A percentile compares a stretch with the other conserved stretches of the same genome.
Conservation (phyloP, 2,329 filamentous ascomycete species). For the Ceratocystis huliohia region DNA sequence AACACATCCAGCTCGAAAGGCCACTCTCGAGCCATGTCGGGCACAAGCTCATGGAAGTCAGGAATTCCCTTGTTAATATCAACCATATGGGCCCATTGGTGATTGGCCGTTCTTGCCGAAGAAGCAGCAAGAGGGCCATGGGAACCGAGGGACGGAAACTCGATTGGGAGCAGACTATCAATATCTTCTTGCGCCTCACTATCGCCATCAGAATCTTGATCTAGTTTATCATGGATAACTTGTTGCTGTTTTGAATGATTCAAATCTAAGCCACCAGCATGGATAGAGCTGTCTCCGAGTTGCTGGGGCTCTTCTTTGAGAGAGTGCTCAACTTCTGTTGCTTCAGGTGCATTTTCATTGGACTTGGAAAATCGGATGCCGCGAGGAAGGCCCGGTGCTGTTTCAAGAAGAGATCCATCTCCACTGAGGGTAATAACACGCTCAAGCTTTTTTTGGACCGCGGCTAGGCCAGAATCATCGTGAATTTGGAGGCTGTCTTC, state of each 20-base stretch:
- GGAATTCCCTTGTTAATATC: constrained; percentile 84
- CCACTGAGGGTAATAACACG: constrained; percentile 71
- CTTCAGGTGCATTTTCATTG: constrained; percentile 50
- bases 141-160: constrained; percentile 84
- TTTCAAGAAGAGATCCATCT: constrained; percentile 64
- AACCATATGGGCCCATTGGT: constrained; percentile 97
- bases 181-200: constrained; percentile 43
- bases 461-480: constrained; percentile 29
- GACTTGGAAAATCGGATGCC: constrained; percentile 60
- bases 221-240: background rate
- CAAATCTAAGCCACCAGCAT: background rate
- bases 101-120: constrained; percentile 58
- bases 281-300: constrained; percentile 22
- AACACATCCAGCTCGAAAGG: constrained; percentile 96
- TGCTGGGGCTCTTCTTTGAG: constrained; percentile 37
- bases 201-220: constrained; percentile 11
- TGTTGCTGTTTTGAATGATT: background rate
- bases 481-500: constrained; percentile 49
- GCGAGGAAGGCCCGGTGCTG: constrained; percentile 68
- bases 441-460: constrained; percentile 48
- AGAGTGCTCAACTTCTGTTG: constrained; percentile 39
- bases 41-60: constrained; percentile 89
- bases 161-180: constrained; percentile 75
- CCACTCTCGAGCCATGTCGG: constrained; percentile 92
- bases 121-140: constrained; percentile 62